These are phyloP conservation scores for Paraphaeosphaeria minitans DNA, from an alignment of 2,329 filamentous ascomycete species.

Conservation along the genomic window DNA sequence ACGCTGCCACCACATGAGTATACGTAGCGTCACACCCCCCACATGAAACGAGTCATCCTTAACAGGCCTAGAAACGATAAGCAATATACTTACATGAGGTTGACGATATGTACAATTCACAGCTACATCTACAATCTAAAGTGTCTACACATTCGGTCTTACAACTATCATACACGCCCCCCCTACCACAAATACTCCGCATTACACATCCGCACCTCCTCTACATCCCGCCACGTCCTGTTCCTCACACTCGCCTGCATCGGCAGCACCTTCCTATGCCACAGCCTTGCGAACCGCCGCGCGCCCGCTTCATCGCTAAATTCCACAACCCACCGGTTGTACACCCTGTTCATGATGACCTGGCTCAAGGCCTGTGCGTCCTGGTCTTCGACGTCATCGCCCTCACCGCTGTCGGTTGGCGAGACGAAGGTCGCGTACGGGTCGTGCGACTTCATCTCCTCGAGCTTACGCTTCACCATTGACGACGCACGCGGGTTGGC, in stretches of 20 bases:
- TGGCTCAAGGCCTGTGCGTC: slow-evolving; percentile 24
- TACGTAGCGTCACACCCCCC: background rate
- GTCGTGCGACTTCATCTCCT: background rate
- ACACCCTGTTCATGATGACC: slow-evolving; percentile 44
- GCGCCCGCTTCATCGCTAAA: slow-evolving; percentile 63
- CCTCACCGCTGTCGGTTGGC: slow-evolving; percentile 6
- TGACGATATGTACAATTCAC: too few relatives aligned
- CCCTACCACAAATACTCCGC: slow-evolving; percentile 57
- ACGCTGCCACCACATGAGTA: background rate
- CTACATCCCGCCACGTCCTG: slow-evolving; percentile 34
- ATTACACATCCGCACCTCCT: slow-evolving; percentile 51
- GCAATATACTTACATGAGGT: too few relatives aligned
- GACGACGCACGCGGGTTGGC: slow-evolving; percentile 28
- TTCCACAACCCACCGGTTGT: slow-evolving; percentile 59
- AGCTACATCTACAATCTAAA: background rate
- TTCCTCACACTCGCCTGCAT: slow-evolving; percentile 12
- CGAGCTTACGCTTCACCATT: slow-evolving; percentile 1
- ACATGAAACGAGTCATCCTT: too few relatives aligned
- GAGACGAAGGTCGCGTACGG: slow-evolving; percentile 21
- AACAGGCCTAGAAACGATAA: too few relatives aligned
- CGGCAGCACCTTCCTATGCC: slow-evolving; percentile 58
- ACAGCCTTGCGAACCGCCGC: slow-evolving; percentile 56
- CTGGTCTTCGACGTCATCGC: slow-evolving; percentile 4
- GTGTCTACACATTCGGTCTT: background rate
- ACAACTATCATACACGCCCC: slow-evolving; percentile 3